Base-by-base conservation (phyloP, 2,329 filamentous ascomycete species). In the Neopestalotiopsis rosae region DNA sequence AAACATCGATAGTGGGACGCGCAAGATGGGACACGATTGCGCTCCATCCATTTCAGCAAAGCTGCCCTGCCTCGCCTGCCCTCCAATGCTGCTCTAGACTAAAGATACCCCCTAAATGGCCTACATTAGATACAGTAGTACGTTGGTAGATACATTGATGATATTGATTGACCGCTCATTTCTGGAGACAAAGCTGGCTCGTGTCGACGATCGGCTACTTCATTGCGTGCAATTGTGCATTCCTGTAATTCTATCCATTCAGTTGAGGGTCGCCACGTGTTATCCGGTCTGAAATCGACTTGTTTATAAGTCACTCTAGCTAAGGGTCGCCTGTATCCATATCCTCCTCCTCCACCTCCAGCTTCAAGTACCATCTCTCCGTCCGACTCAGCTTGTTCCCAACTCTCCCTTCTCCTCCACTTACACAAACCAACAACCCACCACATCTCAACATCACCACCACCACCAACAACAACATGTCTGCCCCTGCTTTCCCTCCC, bases 401-500 rank as follows among this genome's bases (percentile, higher is more conserved):
- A 59, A 24, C 49, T 56, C 28, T 38, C 28, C 14, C 20, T 40
- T 30, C 34, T 40, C 32, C 59, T 40, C 59, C 32, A 59, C 28
- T 59, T 59, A 38, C 59, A 40, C 34, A 38, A 38, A 38, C 34
- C 34, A 34, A 49, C 63, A 58, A 30, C 20, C 45, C 56, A 70
- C 64, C 56, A 10, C 28, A 12, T n/a, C 30, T 13, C 45, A 56
- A 13, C 45, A 67, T 34, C 49, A 45, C 13, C 52, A 58, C 32
- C n/a, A 24, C 20, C 34, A 28, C 17, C 17, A 12, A 42, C 28
- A 4, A 30, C 49, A 67, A n/a, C 7, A 90, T 91, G 88, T 84
- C 88, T 72, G 77, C 84, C 74, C 77, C 79, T 70, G 77, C 80
- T 65, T 84, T 87, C 73, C 90, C 91, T 68, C 82, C 88, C 63